These are phyloP conservation scores for Tylopilus orsonianus DNA, from an alignment of 1,284 basidiomycete species.

Conservation along the genomic window DNA sequence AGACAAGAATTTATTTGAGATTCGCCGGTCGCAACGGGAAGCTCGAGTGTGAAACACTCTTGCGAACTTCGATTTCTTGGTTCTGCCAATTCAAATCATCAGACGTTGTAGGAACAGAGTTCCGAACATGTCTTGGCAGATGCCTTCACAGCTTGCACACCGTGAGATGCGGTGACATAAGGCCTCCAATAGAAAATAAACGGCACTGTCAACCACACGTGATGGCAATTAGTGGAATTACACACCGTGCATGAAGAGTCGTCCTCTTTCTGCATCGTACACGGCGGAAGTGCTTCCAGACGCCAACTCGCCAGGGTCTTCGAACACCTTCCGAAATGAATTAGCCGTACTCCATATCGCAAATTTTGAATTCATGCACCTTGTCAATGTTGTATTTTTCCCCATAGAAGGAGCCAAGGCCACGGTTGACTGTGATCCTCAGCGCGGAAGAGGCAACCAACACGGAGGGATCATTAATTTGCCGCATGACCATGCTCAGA, in stretches of 20 bases:
- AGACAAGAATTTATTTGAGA: background rate
- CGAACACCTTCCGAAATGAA: constrained; percentile 47
- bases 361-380: constrained; percentile 34
- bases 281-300: constrained; percentile 54
- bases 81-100: background rate
- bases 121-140: constrained; percentile 6
- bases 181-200: constrained; percentile 23
- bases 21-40: background rate
- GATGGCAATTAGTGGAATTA: constrained; percentile 11
- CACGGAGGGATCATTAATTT: constrained; percentile 40
- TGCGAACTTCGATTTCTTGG: background rate
- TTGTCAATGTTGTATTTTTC: constrained; percentile 63
- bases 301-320: constrained; percentile 57
- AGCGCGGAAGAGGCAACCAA: constrained; percentile 47
- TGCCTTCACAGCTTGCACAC: constrained; percentile 27
- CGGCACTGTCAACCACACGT: constrained; percentile 3
- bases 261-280: constrained; percentile 48
- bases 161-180: constrained; percentile 35
- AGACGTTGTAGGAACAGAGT: background rate
- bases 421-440: constrained; percentile 54
- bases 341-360: constrained; percentile 4
- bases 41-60: background rate
- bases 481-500: constrained; percentile 33
- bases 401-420: constrained; percentile 54
- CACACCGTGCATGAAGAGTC: constrained; percentile 58